phyloP scores from a whole-genome alignment of 164 flowering plant species.

The Cinnamomum chago region DNA sequence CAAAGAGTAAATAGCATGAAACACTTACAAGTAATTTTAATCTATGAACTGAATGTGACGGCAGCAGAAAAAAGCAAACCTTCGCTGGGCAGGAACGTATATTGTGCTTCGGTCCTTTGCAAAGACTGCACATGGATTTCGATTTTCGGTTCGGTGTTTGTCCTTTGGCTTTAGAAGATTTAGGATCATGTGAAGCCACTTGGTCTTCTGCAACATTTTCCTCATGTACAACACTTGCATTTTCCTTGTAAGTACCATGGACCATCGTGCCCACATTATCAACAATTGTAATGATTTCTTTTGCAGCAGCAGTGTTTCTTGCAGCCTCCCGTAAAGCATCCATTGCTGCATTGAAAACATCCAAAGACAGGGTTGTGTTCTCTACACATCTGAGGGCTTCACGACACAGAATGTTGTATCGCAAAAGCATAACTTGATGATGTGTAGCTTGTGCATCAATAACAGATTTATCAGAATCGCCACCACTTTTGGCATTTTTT shows the following conservation, averaged over 20 bases:
- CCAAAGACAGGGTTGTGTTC: neutral
- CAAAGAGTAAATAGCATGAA: neutral
- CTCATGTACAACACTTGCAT: neutral
- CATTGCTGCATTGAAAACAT: conserved; percentile 8
- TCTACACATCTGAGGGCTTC: conserved; percentile 7
- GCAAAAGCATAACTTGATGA: conserved; percentile 7
- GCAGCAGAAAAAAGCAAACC: neutral
- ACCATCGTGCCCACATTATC: neutral
- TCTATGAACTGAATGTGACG: neutral
- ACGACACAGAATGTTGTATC: conserved; percentile 9
- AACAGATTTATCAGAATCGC: neutral
- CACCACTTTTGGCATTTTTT: conserved; percentile 7
- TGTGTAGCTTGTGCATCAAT: neutral
- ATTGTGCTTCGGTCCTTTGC: conserved; percentile 10
- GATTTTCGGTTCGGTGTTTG: neutral
- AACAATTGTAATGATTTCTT: neutral
- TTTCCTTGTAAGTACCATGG: neutral
- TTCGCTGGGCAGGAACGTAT: conserved; percentile 6
- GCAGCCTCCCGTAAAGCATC: conserved; percentile 2
- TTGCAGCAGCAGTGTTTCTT: neutral
- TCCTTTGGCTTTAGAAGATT: neutral
- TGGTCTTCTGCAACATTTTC: neutral
- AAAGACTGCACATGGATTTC: conserved; percentile 1
- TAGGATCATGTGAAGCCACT: neutral
- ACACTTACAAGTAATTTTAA: neutral